A percentile compares a stretch with the other conserved stretches of the same genome.
These are phyloP conservation scores for Salicornia ramosissima DNA, from an alignment of 148 eudicot genomes.

Conservation along the genomic window DNA sequence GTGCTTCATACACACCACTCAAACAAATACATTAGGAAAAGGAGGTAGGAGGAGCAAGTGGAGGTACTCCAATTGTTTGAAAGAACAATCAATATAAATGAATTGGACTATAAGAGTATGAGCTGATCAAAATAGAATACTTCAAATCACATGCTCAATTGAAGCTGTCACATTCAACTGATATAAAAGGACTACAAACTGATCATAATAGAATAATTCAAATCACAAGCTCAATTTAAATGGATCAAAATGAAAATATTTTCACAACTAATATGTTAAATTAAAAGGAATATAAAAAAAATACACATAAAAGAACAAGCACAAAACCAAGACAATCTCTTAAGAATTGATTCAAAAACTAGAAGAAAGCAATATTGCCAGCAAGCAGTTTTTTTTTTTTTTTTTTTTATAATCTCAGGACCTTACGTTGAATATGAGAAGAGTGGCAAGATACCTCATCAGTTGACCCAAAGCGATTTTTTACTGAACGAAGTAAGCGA, in stretches of 20 bases:
- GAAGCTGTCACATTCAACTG: not conserved
- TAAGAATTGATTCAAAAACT: not conserved
- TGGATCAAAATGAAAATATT: too few species aligned
- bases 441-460: slow-evolving; percentile 61
- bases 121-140: not conserved
- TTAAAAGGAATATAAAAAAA: too few species aligned
- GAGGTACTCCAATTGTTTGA: not conserved
- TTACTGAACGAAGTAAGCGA: slow-evolving; percentile 89
- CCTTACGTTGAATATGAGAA: not conserved
- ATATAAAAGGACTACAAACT: too few species aligned
- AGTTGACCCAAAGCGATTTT: slow-evolving; percentile 96
- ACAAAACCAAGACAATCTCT: not conserved
- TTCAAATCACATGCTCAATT: slow-evolving; percentile 1
- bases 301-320: not conserved
- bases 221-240: too few species aligned
- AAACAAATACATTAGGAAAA: not conserved
- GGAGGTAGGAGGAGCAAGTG: not conserved
- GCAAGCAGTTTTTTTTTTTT: too few species aligned
- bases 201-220: too few species aligned
- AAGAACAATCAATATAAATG: not conserved
- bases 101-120: too few species aligned
- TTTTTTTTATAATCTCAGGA: not conserved
- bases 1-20: not conserved
- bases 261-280: too few species aligned
- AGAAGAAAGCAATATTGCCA: not conserved